Evolutionary conservation across 495 filamentous ascomycete genomes (phyloP).

Genomic region (Thermothielavioides terrestris): DNA sequence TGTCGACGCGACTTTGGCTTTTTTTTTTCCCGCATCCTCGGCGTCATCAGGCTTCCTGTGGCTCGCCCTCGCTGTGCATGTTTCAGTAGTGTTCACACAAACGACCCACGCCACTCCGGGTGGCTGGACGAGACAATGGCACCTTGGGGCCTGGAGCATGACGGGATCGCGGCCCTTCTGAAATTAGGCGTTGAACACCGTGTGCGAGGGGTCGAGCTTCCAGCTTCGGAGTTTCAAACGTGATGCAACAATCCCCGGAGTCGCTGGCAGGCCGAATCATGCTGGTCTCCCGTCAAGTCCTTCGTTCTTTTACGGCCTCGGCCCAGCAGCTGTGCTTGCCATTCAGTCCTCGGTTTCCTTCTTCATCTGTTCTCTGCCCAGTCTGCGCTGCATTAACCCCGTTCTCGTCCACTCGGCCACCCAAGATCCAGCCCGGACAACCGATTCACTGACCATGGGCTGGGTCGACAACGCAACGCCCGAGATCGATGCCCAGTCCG

Average conservation of each 20-base stretch:
- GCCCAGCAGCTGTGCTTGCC: conserved; percentile 8
- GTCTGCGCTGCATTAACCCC: not conserved
- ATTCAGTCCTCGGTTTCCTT: conserved; percentile 3
- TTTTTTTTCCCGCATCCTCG: not conserved
- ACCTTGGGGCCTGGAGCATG: not conserved
- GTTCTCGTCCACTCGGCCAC: not conserved
- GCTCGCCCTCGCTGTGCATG: not conserved
- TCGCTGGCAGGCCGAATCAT: not conserved
- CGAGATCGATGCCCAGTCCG: conserved; percentile 20
- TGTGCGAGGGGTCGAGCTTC: not conserved
- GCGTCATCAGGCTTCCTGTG: not conserved
- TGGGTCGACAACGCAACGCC: conserved; percentile 23
- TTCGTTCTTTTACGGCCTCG: conserved; percentile 2
- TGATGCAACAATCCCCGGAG: not conserved
- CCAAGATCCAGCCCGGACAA: not conserved
- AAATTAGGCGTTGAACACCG: not conserved
- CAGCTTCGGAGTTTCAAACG: not conserved
- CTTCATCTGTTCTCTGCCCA: no score
- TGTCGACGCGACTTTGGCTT: not conserved
- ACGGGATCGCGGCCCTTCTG: no score
- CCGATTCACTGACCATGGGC: conserved; percentile 15
- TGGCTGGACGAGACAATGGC: not conserved
- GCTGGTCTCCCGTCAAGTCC: conserved; percentile 12
- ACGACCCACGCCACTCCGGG: not conserved
- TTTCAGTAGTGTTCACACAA: not conserved